These are phyloP conservation scores for Silene coronaria DNA, from an alignment of 179 eudicot species.

Conservation along the genomic window DNA sequence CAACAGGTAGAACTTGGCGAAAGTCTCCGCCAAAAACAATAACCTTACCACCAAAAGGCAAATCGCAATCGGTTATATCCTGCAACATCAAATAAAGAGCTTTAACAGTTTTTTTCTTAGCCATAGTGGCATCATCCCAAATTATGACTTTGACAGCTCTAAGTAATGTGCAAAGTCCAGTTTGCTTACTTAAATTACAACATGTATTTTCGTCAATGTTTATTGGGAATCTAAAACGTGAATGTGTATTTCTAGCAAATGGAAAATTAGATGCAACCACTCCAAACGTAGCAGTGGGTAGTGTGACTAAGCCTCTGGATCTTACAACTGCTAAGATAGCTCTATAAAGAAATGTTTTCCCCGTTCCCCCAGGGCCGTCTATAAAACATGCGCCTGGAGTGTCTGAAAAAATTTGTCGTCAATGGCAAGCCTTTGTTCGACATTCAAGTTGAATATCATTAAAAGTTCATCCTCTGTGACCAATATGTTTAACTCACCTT, in stretches of 20 bases:
- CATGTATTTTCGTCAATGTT: too few relatives aligned
- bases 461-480: neutral
- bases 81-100: neutral
- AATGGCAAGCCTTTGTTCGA: neutral
- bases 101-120: neutral
- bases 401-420: neutral
- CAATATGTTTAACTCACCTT: neutral
- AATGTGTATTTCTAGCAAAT: too few relatives aligned
- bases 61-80: neutral
- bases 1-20: neutral
- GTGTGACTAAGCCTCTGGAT: too few relatives aligned
- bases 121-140: neutral
- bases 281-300: too few relatives aligned
- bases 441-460: neutral
- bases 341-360: neutral
- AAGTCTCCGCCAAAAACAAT: neutral
- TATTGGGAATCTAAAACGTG: too few relatives aligned
- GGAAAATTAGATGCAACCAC: too few relatives aligned
- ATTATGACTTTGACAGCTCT: too few relatives aligned
- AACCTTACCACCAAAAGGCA: constrained; percentile 1
- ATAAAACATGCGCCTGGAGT: neutral
- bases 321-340: neutral
- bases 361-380: neutral
- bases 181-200: too few relatives aligned
- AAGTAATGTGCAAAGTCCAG: too few relatives aligned